These are phyloP conservation scores for Helenozyma rhizophorensis DNA, from an alignment of 805 yeast genomes.

Conservation along the genomic window DNA sequence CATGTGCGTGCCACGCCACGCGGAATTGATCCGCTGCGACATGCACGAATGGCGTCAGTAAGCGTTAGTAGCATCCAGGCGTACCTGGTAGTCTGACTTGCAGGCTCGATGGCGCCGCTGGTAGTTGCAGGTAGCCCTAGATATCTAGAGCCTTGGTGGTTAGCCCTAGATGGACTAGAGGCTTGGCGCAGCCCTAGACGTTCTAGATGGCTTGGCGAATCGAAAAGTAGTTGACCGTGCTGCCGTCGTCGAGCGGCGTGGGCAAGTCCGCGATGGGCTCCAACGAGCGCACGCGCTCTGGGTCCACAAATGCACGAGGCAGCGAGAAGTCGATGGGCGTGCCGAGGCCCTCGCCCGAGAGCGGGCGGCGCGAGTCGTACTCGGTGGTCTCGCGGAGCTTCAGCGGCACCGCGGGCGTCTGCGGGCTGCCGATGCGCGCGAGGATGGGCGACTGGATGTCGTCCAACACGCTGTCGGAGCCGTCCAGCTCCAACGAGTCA, in stretches of 20 bases:
- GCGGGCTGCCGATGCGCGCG: conserved; percentile 3
- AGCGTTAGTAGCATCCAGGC: too few relatives aligned
- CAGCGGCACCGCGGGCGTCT: background rate
- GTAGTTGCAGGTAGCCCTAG: too few relatives aligned
- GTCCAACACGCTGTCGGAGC: conserved; percentile 3
- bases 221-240: conserved; percentile 7
- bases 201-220: too few relatives aligned
- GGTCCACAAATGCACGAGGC: too few relatives aligned
- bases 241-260: conserved; percentile 22
- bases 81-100: too few relatives aligned
- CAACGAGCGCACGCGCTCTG: conserved; percentile 6
- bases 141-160: too few relatives aligned
- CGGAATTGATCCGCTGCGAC: too few relatives aligned
- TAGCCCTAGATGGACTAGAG: too few relatives aligned
- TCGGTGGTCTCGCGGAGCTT: background rate
- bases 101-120: too few relatives aligned
- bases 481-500: conserved; percentile 17
- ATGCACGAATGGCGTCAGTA: too few relatives aligned
- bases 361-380: background rate
- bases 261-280: conserved; percentile 24
- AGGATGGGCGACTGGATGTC: conserved; percentile 4
- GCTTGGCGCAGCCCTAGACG: background rate
- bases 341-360: conserved; percentile 1
- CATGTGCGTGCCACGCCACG: too few relatives aligned
- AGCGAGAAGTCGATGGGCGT: conserved; percentile 3